Percentiles rank a stretch among this genome's conserved stretches.
Evolutionary conservation across 768 basidiomycete genomes (phyloP).

Genomic region (Boletellus emodensis): DNA sequence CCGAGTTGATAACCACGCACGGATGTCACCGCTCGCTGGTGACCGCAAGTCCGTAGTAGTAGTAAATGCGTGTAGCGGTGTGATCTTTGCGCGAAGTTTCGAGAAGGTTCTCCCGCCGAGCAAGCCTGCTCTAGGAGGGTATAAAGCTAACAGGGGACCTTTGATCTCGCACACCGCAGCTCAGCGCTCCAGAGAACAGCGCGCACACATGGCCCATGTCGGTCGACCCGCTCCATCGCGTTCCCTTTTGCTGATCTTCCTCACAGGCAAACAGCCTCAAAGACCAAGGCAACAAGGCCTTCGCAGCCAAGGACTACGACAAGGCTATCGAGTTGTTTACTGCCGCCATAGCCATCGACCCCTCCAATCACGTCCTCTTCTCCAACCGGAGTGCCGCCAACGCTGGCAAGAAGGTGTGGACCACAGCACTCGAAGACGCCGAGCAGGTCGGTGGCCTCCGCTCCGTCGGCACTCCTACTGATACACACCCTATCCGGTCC

Average conservation of each 20-base stretch:
- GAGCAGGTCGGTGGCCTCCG: conserved; percentile 62
- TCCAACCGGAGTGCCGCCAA: conserved; percentile 92
- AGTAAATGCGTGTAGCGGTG: not conserved
- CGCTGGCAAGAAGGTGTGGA: conserved; percentile 78
- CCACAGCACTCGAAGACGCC: conserved; percentile 78
- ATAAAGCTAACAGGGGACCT: conserved; percentile 15
- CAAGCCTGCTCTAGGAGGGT: conserved; percentile 8
- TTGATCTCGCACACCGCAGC: not conserved
- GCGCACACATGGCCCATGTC: conserved; percentile 34
- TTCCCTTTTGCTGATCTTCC: conserved; percentile 1
- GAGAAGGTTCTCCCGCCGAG: conserved; percentile 27
- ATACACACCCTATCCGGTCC: not conserved
- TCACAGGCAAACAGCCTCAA: conserved; percentile 62
- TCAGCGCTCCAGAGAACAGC: not conserved
- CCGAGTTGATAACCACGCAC: no score
- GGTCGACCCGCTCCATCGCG: conserved; percentile 8
- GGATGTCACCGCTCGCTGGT: no score
- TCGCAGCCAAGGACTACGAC: conserved; percentile 89
- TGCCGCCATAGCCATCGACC: conserved; percentile 79
- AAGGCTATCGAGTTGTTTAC: conserved; percentile 80
- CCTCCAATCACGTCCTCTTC: conserved; percentile 82
- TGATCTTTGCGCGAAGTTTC: conserved; percentile 22
- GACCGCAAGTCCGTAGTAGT: no score
- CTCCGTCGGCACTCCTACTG: conserved; percentile 2
- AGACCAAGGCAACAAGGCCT: conserved; percentile 93